A percentile compares a stretch with the other conserved stretches of the same genome.
phyloP scores from a whole-genome alignment of 2,329 filamentous ascomycete genomes.

The Fusarium sp. region DNA sequence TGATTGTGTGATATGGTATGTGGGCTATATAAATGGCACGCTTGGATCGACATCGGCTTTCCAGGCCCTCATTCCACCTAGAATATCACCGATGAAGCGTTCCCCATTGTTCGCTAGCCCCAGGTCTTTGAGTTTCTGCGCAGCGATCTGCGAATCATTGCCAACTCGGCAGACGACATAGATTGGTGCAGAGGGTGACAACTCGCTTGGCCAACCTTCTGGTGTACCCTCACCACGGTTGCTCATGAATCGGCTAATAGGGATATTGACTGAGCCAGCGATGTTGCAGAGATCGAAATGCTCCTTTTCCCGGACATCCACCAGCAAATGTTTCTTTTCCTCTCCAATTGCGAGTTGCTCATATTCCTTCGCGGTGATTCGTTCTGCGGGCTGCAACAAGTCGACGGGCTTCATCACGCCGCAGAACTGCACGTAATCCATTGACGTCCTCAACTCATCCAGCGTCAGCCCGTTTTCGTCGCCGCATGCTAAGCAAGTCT shows the following conservation, averaged over 20 bases:
- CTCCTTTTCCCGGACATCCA: slow-evolving; percentile 89
- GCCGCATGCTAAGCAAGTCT: slow-evolving; percentile 85
- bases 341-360: slow-evolving; percentile 48
- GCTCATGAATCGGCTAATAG: slow-evolving; percentile 69
- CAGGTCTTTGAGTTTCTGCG: slow-evolving; percentile 75
- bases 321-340: slow-evolving; percentile 67
- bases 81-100: slow-evolving; percentile 79
- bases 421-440: slow-evolving; percentile 92
- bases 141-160: slow-evolving; percentile 83
- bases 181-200: slow-evolving; percentile 67
- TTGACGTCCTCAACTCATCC: slow-evolving; percentile 72
- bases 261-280: slow-evolving; percentile 82
- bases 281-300: slow-evolving; percentile 88
- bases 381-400: slow-evolving; percentile 74
- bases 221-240: slow-evolving; percentile 55
- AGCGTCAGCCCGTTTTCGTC: slow-evolving; percentile 71
- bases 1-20: background rate
- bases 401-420: slow-evolving; percentile 72
- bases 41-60: slow-evolving; percentile 75
- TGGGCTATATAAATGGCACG: slow-evolving; percentile 66
- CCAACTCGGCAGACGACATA: slow-evolving; percentile 83
- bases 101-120: slow-evolving; percentile 67
- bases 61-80: slow-evolving; percentile 82
- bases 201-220: slow-evolving; percentile 58
- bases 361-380: slow-evolving; percentile 78